These are phyloP conservation scores for Rugonectria rugulosa DNA, from an alignment of 2,329 filamentous ascomycete genomes.

Conservation along the genomic window DNA sequence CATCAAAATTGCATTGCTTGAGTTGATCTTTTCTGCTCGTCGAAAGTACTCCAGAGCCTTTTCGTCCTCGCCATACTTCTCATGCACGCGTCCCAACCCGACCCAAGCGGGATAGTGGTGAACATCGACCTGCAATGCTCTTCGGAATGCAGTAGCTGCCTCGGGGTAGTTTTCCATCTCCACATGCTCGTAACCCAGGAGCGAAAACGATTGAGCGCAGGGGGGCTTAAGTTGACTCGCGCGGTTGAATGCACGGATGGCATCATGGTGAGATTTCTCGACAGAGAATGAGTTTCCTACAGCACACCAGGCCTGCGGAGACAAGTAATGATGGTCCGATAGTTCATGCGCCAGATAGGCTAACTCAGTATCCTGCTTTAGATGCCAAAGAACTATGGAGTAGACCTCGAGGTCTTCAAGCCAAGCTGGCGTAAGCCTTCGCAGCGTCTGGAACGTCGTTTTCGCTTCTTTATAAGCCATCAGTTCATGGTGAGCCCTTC, in stretches of 20 bases:
- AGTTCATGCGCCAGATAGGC: constrained; percentile 31
- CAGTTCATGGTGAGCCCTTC: constrained; percentile 29
- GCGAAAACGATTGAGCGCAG: constrained; percentile 27
- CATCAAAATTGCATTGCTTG: constrained; percentile 28
- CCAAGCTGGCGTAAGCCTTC: constrained; percentile 25
- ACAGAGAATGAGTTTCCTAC: constrained; percentile 29
- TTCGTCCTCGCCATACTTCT: constrained; percentile 25
- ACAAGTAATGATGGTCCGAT: constrained; percentile 23
- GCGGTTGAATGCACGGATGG: constrained; percentile 28
- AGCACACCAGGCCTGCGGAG: constrained; percentile 31
- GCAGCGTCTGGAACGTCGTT: constrained; percentile 25
- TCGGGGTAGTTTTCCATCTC: constrained; percentile 28
- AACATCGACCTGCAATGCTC: constrained; percentile 27
- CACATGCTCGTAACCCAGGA: constrained; percentile 31
- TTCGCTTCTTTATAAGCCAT: constrained; percentile 29
- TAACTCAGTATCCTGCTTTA: constrained; percentile 32
- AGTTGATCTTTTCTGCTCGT: constrained; percentile 29
- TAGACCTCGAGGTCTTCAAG: constrained; percentile 32
- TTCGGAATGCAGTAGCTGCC: constrained; percentile 23
- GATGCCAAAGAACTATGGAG: constrained; percentile 33
- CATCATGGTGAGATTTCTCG: constrained; percentile 20
- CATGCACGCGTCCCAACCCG: constrained; percentile 27
- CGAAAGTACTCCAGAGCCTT: constrained; percentile 27
- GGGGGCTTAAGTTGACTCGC: constrained; percentile 27
- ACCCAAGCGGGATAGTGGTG: constrained; percentile 34